Percentiles rank a stretch among this genome's conserved stretches.
phyloP scores from a whole-genome alignment of 139 green algal species.

The Pedinophyceae sp. region DNA sequence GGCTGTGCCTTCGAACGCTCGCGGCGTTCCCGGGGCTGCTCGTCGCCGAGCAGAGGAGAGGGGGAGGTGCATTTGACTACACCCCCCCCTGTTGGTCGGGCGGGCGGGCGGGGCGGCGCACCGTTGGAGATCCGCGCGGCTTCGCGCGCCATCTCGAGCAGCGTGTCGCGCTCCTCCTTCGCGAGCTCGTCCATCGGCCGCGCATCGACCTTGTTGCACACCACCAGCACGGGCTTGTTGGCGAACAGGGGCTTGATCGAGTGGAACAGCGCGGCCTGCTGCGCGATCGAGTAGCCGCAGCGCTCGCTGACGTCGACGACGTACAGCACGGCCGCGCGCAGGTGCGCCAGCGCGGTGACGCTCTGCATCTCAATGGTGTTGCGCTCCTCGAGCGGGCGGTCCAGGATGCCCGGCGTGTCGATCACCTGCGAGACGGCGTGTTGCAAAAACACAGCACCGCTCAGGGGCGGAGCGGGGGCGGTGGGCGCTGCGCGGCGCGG shows the following conservation, averaged over 20 bases:
- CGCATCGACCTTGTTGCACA: slow-evolving; percentile 86
- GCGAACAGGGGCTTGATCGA: slow-evolving; percentile 94
- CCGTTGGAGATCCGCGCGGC: background rate
- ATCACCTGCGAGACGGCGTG: slow-evolving; percentile 61
- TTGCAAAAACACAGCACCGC: background rate
- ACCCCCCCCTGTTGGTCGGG: too few relatives aligned
- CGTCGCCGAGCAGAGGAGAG: too few relatives aligned
- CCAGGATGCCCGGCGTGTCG: slow-evolving; percentile 95
- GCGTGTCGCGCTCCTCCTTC: slow-evolving; percentile 35
- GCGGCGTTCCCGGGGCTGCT: too few relatives aligned
- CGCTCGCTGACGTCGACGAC: slow-evolving; percentile 87
- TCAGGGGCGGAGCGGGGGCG: too few relatives aligned
- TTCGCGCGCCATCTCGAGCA: slow-evolving; percentile 56
- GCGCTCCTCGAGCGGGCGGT: slow-evolving; percentile 91
- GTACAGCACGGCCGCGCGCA: slow-evolving; percentile 91
- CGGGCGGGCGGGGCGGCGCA: too few relatives aligned
- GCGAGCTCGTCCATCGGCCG: slow-evolving; percentile 17
- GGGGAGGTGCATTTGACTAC: too few relatives aligned
- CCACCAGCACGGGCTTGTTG: slow-evolving; percentile 95
- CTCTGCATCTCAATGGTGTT: slow-evolving; percentile 99
- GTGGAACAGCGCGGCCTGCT: slow-evolving; percentile 94
- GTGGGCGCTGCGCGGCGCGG: too few relatives aligned
- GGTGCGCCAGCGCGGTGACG: slow-evolving; percentile 94
- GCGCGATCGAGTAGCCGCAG: slow-evolving; percentile 84
- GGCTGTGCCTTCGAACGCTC: too few relatives aligned